Conservation (phyloP, 306 rosid species). For the Ochetophila trinervis region DNA sequence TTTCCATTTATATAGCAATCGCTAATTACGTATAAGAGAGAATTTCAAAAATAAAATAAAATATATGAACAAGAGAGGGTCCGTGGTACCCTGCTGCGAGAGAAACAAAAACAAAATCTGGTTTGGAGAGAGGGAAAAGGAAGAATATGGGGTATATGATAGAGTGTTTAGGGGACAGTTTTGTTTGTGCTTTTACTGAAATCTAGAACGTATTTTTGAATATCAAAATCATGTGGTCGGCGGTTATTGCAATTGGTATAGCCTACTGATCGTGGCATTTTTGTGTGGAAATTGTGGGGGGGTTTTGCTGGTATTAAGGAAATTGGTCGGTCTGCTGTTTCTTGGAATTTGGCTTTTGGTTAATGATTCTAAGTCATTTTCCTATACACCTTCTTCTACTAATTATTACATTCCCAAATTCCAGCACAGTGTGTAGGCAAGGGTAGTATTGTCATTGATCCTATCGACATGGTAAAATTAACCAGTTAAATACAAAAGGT, state of each 20-base stretch:
- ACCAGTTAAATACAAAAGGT: too few relatives aligned
- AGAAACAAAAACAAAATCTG: not conserved
- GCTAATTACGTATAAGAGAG: too few relatives aligned
- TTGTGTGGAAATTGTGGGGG: slow-evolving; percentile 14
- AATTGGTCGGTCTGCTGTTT: slow-evolving; percentile 65
- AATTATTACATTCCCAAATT: slow-evolving; percentile 7
- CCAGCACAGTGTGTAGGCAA: not conserved
- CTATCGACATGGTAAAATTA: too few relatives aligned
- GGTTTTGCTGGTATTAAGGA: slow-evolving; percentile 64
- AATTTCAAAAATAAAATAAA: too few relatives aligned
- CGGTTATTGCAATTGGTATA: slow-evolving; percentile 41
- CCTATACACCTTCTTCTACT: slow-evolving; percentile 7
- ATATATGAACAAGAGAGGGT: too few relatives aligned
- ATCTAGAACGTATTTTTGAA: slow-evolving; percentile 36
- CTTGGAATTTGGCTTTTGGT: slow-evolving; percentile 39
- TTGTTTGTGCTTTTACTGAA: slow-evolving; percentile 50
- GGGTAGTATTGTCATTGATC: not conserved
- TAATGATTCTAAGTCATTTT: slow-evolving; percentile 17
- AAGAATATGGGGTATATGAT: slow-evolving; percentile 19
- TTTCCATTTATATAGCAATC: too few relatives aligned
- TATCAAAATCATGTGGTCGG: slow-evolving; percentile 49
- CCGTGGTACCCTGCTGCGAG: too few relatives aligned
- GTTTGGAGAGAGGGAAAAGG: slow-evolving; percentile 9
- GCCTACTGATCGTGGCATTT: slow-evolving; percentile 23
- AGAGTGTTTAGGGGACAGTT: slow-evolving; percentile 40